Percentiles rank a stretch among this genome's conserved stretches.
phyloP scores from a whole-genome alignment of 768 basidiomycete genomes.

The Naganishia onofrii region DNA sequence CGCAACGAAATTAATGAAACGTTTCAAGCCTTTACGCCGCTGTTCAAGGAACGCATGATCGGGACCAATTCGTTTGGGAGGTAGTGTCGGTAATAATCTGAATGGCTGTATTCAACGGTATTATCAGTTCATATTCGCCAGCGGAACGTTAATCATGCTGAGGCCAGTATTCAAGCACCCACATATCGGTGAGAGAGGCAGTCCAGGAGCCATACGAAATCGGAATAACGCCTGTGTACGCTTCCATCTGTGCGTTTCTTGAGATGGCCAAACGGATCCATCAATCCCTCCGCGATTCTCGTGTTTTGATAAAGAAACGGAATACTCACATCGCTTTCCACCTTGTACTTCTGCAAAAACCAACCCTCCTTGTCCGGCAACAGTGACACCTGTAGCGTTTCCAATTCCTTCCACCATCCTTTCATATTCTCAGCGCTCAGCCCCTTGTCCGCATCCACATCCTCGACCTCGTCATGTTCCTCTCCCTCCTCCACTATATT shows the following conservation, averaged over 20 bases:
- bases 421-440: conserved; percentile 54
- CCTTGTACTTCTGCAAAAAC: conserved; percentile 81
- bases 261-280: conserved; percentile 1
- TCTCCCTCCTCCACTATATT: conserved; percentile 51
- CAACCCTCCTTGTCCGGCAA: conserved; percentile 82
- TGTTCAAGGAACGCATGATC: conserved; percentile 91
- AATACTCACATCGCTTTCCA: conserved; percentile 68
- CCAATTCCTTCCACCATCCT: conserved; percentile 85
- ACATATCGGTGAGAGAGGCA: conserved; percentile 73
- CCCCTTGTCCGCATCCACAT: conserved; percentile 34
- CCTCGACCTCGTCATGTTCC: conserved; percentile 50
- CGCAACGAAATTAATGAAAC: conserved; percentile 77
- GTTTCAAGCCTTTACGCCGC: conserved; percentile 73
- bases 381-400: conserved; percentile 67
- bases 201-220: conserved; percentile 88
- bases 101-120: conserved; percentile 61
- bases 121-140: background rate
- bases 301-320: conserved; percentile 21
- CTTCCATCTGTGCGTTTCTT: conserved; percentile 61
- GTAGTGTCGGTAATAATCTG: conserved; percentile 77
- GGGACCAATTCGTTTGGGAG: conserved; percentile 87
- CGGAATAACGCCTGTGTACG: conserved; percentile 83
- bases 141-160: background rate
- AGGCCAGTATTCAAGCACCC: conserved; percentile 1
- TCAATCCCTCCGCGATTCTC: background rate